Evolutionary conservation across 805 yeast genomes (phyloP), one percentile per base, ranked within the genome.

Genomic region (Metschnikowia corniflorae): DNA sequence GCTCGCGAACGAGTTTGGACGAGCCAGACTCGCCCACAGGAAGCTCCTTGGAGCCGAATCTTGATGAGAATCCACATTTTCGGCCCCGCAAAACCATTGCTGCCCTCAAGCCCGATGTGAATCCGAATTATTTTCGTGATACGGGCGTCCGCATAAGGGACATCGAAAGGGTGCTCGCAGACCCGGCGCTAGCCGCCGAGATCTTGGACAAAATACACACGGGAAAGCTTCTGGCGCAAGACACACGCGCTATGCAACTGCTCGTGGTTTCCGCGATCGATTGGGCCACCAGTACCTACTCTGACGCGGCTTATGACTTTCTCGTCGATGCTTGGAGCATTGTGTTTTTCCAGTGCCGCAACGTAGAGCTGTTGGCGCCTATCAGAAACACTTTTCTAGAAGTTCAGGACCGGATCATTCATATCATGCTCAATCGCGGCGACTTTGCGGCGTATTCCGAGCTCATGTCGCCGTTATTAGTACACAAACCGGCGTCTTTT

Each of bases 381-480:
- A 16, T 37, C 17, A 32, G 40, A 17, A n/a, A 6, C 26, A 29
- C 7, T 17, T 35, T 62, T 14, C 29, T 57, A 8, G 22, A 33
- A 4, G 39, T 50, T 19, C 53, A 53, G 38, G 53, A 53, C 22
- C 38, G 35, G 3, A 37, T 64, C 25, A 43, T 53, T 13, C 60
- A 61, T 30, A 33, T 51, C n/a, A 39, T 59, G 39, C 55, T 62
- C 35, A 62, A 62, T 33, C 44, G 50, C 7, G 49, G 52, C 24
- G 52, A 51, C 21, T 60, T 49, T 39, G 35, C 40, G 7, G 26
- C 51, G 5, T 63, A 63, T 39, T 24, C 26, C 13, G 31, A 29
- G 18, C 42, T 37, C 7, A 16, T 42, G n/a, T 26, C 26, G 24
- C 37, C 37, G 42, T 37, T 28, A 10, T 31, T 8, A 57, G 61